Evolutionary conservation across 306 rosid species (phyloP), one percentile per base, ranked within the genome.

Genomic region (Adenanthera pavonina): DNA sequence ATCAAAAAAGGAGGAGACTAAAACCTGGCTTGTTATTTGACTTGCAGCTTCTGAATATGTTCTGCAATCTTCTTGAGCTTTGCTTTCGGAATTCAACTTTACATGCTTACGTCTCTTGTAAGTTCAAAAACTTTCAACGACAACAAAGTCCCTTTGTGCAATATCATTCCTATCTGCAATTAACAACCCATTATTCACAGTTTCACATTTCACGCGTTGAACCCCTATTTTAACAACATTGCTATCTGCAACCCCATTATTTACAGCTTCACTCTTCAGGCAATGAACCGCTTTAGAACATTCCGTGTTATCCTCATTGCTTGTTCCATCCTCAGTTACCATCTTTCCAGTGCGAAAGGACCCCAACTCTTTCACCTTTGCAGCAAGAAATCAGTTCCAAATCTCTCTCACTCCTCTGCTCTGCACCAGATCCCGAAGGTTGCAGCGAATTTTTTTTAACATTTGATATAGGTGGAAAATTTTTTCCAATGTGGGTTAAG

Each of bases 61-160:
- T 79, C 86, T 83, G 61, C 85, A 80, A 74, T 74, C 76, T 52
- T 83, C 92, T 79, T 61, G 84, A 57, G 82, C 77, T 82, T 80
- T 84, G 83, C 85, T 87, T 69, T 89, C 90, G 51, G 85, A 74
- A 68, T 83, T 65, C 3, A 68, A 89, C 84, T 77, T 91, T 33
- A 52, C 79, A 75, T 68, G 85, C 82, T 86, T 93, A n/a, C 97
- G 92, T 92, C 99, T 89, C 92, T 93, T 92, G 83, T 93, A 93
- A 77, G 99, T 96, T 73, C 53, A 85, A 74, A 93, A 17, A 64
- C 83, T 52, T 71, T 86, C 88, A 78, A 69, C 71, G 49, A 79
- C 65, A 56, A 85, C 81, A 3, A 81, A 86, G 74, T 85, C 64
- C 83, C 84, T 77, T 35, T 83, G 84, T 10, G 75, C 83, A 80